These are phyloP conservation scores for Microbotryum lychnidis-dioicae DNA, from an alignment of 1,284 basidiomycete genomes.

Conservation along the genomic window DNA sequence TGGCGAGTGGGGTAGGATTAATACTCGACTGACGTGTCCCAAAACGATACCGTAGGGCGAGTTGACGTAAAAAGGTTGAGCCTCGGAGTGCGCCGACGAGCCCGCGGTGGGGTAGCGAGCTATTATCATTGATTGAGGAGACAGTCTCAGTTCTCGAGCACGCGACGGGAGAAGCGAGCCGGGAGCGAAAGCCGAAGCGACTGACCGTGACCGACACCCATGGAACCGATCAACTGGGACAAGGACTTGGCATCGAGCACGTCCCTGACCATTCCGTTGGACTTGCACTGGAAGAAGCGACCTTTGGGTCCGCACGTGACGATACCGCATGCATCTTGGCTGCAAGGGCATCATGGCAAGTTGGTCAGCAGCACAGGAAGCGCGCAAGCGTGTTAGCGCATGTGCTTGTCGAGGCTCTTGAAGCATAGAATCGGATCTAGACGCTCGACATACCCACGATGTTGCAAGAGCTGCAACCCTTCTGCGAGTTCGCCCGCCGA, in stretches of 20 bases:
- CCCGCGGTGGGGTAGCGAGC: slow-evolving; percentile 97
- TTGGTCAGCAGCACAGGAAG: slow-evolving; percentile 22
- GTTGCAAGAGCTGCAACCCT: slow-evolving; percentile 81
- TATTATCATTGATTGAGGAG: slow-evolving; percentile 40
- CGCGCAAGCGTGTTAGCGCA: slow-evolving; percentile 6
- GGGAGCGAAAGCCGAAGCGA: slow-evolving; percentile 31
- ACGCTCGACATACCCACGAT: slow-evolving; percentile 47
- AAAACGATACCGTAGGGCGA: slow-evolving; percentile 97
- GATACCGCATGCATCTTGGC: slow-evolving; percentile 97
- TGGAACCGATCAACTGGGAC: slow-evolving; percentile 72
- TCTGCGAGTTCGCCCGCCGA: slow-evolving; percentile 49
- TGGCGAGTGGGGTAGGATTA: not conserved
- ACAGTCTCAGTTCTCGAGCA: not conserved
- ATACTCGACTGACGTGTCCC: slow-evolving; percentile 65
- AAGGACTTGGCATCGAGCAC: slow-evolving; percentile 81
- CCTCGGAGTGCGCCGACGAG: slow-evolving; percentile 93
- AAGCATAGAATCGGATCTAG: no score
- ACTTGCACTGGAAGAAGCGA: slow-evolving; percentile 95
- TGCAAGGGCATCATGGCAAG: slow-evolving; percentile 38
- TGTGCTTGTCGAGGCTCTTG: no score
- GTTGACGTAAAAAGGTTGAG: slow-evolving; percentile 99
- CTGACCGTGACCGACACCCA: slow-evolving; percentile 96
- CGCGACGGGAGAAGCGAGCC: slow-evolving; percentile 4
- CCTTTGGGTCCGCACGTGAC: slow-evolving; percentile 94
- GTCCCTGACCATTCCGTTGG: slow-evolving; percentile 99